Base-by-base conservation (phyloP, 805 yeast genomes). In the Candida nanaspora region DNA sequence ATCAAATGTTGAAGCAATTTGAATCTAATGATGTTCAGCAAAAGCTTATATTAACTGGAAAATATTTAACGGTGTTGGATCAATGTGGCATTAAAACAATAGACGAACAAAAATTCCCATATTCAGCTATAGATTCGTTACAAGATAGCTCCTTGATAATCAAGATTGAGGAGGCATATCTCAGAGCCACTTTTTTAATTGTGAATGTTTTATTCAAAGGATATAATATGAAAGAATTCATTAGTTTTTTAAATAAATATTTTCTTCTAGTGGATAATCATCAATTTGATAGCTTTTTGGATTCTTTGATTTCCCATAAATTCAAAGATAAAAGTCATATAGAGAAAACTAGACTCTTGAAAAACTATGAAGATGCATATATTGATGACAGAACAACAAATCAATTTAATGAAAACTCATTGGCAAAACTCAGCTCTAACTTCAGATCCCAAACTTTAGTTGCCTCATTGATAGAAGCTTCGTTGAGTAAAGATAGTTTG, bases 31-130 rank as follows among this genome's bases (percentile, higher is more conserved):
- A 69, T 2, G 55, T 79, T 6, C 83, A 83, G 48, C 69, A 71
- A 37, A 82, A 82, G 57, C 70, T 91, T 0, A 63, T 91, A 20
- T 66, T 79, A 38, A 86, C 96, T 0, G 99, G 99, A 2, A 89
- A 87, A 59, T 81, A 81, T 50, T 63, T 88, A 41, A 85, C 86
- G 51, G 80, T 91, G 3, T 68, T 84, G 34, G 71, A 76, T 41
- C 78, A 72, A 42, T 79, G 85, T 51, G 82, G 81, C 0, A 62
- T 75, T 3, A 63, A 66, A n/a, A n/a, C n/a, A 30, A 42, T 47
- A 10, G 41, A 41, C 4, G 41, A 37, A 3, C n/a, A 25, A 3
- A 34, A 42, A 0, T 18, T 23, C 22, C 21, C 35, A 25, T 16
- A 16, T 27, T 2, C 28, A 20, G 38, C 37, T 13, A 43, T 55